phyloP scores from a whole-genome alignment of 2,329 filamentous ascomycete species.

The Verruconis gallopava region DNA sequence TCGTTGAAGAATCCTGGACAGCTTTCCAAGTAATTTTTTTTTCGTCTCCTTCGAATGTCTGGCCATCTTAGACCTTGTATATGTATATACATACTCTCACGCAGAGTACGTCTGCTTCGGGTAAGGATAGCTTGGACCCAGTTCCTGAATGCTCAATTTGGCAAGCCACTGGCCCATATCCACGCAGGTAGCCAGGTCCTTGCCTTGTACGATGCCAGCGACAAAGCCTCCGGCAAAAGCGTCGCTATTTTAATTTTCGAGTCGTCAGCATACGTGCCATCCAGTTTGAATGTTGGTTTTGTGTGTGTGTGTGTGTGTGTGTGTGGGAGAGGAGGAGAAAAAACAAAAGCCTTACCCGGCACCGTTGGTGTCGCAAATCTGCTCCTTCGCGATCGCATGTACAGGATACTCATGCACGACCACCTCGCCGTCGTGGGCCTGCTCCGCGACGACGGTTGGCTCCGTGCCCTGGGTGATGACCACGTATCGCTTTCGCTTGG shows the following conservation, averaged over 20 bases:
- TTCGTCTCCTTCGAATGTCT: too few species aligned
- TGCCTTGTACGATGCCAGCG: conserved; percentile 77
- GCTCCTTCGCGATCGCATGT: conserved; percentile 58
- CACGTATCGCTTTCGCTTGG: conserved; percentile 66
- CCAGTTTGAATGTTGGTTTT: too few species aligned
- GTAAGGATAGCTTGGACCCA: conserved; percentile 70
- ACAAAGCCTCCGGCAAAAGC: conserved; percentile 92
- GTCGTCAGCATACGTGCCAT: conserved; percentile 10
- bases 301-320: background rate
- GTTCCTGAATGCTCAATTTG: conserved; percentile 81
- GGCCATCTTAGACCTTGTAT: too few species aligned
- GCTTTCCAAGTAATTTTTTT: too few species aligned
- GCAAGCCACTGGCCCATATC: conserved; percentile 97
- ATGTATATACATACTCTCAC: too few species aligned
- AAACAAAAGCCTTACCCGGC: conserved; percentile 45
- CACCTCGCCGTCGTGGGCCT: conserved; percentile 51
- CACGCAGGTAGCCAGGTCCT: conserved; percentile 62
- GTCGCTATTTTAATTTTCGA: conserved; percentile 56
- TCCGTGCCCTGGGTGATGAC: conserved; percentile 93
- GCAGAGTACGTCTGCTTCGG: conserved; percentile 26
- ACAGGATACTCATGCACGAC: conserved; percentile 68
- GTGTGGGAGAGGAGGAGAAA: background rate
- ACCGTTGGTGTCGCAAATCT: conserved; percentile 94
- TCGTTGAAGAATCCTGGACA: conserved; percentile 1
- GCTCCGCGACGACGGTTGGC: conserved; percentile 68